Evolutionary conservation across 345 rosid genomes (phyloP).

Genomic region (Rhodamnia rubescens): DNA sequence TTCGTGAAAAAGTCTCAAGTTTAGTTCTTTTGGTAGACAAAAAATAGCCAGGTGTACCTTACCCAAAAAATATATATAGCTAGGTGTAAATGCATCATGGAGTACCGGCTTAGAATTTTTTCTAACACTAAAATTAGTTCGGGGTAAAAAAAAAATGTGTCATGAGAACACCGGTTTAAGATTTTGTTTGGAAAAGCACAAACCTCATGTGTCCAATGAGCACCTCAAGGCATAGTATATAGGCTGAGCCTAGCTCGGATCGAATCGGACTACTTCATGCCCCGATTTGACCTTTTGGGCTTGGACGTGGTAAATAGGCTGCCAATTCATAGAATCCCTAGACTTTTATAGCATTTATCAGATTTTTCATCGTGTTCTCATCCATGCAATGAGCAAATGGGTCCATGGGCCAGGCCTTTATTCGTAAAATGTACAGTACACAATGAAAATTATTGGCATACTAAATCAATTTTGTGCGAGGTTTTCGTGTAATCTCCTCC

Average conservation of each 20-base stretch:
- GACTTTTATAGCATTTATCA: background rate
- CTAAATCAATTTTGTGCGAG: background rate
- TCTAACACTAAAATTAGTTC: background rate
- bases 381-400: background rate
- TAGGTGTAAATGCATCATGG: background rate
- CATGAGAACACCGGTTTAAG: background rate
- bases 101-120: background rate
- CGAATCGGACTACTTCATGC: background rate
- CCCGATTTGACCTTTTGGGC: background rate
- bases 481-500: background rate
- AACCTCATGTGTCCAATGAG: background rate
- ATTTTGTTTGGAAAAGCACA: background rate
- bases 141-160: background rate
- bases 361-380: background rate
- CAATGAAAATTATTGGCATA: background rate
- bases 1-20: background rate
- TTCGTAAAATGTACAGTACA: background rate
- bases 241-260: background rate
- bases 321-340: background rate
- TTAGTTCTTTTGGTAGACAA: background rate
- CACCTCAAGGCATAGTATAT: background rate
- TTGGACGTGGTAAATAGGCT: background rate
- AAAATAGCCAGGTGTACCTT: background rate
- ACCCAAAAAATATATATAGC: no score
- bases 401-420: background rate